Base-by-base conservation (phyloP, 129 eudicot genomes). In the Flaveria robusta region DNA sequence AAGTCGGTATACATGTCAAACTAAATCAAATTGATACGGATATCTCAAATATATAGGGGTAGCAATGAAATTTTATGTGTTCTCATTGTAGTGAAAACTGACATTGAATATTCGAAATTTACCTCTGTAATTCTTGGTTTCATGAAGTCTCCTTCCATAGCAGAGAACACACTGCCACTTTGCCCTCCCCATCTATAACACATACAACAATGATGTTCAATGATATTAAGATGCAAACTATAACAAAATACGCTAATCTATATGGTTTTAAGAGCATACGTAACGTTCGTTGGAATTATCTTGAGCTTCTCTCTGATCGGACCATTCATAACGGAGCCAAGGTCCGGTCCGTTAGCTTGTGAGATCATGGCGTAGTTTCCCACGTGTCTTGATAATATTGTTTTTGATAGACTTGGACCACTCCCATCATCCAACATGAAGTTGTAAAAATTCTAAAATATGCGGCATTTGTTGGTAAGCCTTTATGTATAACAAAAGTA, bases 101-200 rank as follows among this genome's bases (percentile, higher is more conserved):
- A 55, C 62, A 7, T 2, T 19, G 11, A 55, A 18, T 20, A n/a
- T 55, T 8, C 2, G 11, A 13, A 13, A 20, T 45, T 64, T 81
- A 87, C 91, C 88, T 87, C 87, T 15, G 77, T 66, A 13, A 80
- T 84, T 71, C 88, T 79, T 12, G 91, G 88, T 70, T 60, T 82
- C 91, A 87, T 87, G 77, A 87, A 87, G 52, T 87, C 91, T 1
- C 81, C 77, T 56, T 12, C 80, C 79, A 87, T 29, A 39, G 87
- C 83, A 13, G 34, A 9, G 68, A 87, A 87, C 39, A 87, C 88
- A 52, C 43, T 6, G 10, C 13, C 66, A 22, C 16, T 39, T 69
- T 87, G 91, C 54, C 88, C 87, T 81, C 88, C 88, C 91, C 91
- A 87, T 31, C 91, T 84, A 49, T 8, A 42, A 50, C 26, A 58